These are phyloP conservation scores for Epichloe aotearoae DNA, from an alignment of 2,329 filamentous ascomycete species.

Conservation along the genomic window DNA sequence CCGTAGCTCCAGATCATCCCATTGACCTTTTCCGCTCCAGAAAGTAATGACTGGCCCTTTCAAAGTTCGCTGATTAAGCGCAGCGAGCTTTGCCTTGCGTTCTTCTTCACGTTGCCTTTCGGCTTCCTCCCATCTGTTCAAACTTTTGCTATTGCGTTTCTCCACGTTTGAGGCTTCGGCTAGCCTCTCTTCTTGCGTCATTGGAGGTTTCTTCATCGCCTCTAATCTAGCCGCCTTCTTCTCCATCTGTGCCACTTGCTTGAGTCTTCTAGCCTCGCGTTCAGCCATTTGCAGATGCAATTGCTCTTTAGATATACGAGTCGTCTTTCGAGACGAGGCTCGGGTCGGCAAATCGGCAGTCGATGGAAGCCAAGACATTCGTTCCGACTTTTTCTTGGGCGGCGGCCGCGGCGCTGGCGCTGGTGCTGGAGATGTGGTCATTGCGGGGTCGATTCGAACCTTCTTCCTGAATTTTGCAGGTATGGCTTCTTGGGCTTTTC, in stretches of 20 bases:
- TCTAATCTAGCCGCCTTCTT: conserved; percentile 57
- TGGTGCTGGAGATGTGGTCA: conserved; percentile 15
- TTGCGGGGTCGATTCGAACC: conserved; percentile 53
- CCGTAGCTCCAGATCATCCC: conserved; percentile 62
- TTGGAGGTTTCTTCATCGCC: conserved; percentile 61
- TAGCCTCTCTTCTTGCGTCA: conserved; percentile 79
- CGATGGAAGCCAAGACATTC: conserved; percentile 44
- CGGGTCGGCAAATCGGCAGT: conserved; percentile 41
- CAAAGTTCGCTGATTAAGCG: conserved; percentile 73
- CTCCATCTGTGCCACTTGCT: conserved; percentile 56
- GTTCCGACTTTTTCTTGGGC: conserved; percentile 48
- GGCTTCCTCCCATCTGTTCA: conserved; percentile 87
- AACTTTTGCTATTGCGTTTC: conserved; percentile 73
- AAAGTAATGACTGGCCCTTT: conserved; percentile 82
- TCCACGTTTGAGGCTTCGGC: conserved; percentile 74
- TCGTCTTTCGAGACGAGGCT: conserved; percentile 44
- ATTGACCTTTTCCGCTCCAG: conserved; percentile 84
- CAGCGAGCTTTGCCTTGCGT: conserved; percentile 68
- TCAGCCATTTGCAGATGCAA: conserved; percentile 61
- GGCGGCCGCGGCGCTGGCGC: conserved; percentile 22
- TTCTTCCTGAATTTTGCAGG: conserved; percentile 61
- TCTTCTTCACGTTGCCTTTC: conserved; percentile 83
- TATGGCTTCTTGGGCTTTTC: conserved; percentile 65
- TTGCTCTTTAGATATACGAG: conserved; percentile 45
- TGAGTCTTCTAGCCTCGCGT: conserved; percentile 55